These are phyloP conservation scores for Aureobasidium melanogenum DNA, from an alignment of 2,329 filamentous ascomycete genomes.

Conservation along the genomic window DNA sequence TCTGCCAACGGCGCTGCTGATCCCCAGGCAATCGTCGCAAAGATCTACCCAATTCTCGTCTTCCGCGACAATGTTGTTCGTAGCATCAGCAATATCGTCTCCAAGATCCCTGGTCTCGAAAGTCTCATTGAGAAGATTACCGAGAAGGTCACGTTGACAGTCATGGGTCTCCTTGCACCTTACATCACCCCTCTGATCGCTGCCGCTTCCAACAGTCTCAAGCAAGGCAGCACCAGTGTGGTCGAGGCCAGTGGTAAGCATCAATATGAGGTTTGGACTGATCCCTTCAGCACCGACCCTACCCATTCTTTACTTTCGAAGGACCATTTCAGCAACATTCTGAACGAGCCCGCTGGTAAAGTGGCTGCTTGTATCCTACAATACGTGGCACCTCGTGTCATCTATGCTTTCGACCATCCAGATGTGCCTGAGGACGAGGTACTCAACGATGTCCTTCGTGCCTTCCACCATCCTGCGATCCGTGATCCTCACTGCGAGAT, in stretches of 20 bases:
- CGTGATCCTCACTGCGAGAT: slow-evolving; percentile 69
- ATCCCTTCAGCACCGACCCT: slow-evolving; percentile 39
- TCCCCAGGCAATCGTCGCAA: slow-evolving; percentile 25
- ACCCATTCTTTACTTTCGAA: slow-evolving; percentile 45
- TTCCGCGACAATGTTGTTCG: slow-evolving; percentile 94
- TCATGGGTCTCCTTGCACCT: slow-evolving; percentile 81
- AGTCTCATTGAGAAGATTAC: slow-evolving; percentile 86
- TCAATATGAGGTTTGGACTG: slow-evolving; percentile 42
- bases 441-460: slow-evolving; percentile 66
- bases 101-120: slow-evolving; percentile 87
- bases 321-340: slow-evolving; percentile 43
- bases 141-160: slow-evolving; percentile 84
- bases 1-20: slow-evolving; percentile 50
- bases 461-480: slow-evolving; percentile 85
- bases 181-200: slow-evolving; percentile 90
- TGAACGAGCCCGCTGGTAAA: slow-evolving; percentile 41
- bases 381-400: slow-evolving; percentile 76
- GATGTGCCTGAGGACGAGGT: slow-evolving; percentile 77
- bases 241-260: slow-evolving; percentile 44
- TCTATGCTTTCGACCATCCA: slow-evolving; percentile 90
- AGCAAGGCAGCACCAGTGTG: slow-evolving; percentile 71
- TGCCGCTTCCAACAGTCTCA: slow-evolving; percentile 72
- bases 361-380: slow-evolving; percentile 56
- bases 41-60: slow-evolving; percentile 90
- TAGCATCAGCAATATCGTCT: slow-evolving; percentile 72